These are phyloP conservation scores for Fusarium fracticaudum DNA, from an alignment of 2,329 filamentous ascomycete genomes.

Conservation along the genomic window DNA sequence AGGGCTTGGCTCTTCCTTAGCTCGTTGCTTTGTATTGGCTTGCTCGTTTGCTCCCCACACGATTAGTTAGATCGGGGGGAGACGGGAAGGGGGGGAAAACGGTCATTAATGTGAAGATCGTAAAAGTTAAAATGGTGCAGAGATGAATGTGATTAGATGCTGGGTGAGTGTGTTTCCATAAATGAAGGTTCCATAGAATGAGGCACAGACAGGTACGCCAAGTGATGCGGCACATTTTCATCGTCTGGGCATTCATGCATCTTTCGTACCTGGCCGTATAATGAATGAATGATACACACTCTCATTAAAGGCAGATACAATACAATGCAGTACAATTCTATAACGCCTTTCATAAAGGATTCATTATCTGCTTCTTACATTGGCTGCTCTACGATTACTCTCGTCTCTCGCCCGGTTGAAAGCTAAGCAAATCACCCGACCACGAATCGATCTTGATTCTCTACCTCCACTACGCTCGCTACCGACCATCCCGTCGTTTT, in stretches of 20 bases:
- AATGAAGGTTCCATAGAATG: not conserved
- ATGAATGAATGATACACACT: not conserved
- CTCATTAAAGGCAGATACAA: not conserved
- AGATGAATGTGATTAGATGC: not conserved
- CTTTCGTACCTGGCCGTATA: slow-evolving; percentile 16
- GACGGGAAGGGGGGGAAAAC: not conserved
- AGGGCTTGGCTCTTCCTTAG: slow-evolving; percentile 13
- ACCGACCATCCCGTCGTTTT: not conserved
- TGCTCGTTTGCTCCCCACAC: not conserved
- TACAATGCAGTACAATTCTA: not conserved
- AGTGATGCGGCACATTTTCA: not conserved
- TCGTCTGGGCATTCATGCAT: not conserved
- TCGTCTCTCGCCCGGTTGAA: not conserved
- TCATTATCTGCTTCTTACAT: not conserved
- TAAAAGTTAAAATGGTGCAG: not conserved
- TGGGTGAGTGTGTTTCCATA: not conserved
- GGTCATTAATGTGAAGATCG: not conserved
- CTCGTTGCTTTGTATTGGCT: not conserved
- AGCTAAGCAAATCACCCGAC: not conserved
- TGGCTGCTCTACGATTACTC: not conserved
- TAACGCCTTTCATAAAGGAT: not conserved
- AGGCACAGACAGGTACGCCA: not conserved
- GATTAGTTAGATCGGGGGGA: not conserved
- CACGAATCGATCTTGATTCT: slow-evolving; percentile 21
- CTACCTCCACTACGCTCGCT: slow-evolving; percentile 16